Evolutionary conservation across 2,329 filamentous ascomycete genomes (phyloP), one percentile per base, ranked within the genome.

Genomic region (Cercospora janseana): DNA sequence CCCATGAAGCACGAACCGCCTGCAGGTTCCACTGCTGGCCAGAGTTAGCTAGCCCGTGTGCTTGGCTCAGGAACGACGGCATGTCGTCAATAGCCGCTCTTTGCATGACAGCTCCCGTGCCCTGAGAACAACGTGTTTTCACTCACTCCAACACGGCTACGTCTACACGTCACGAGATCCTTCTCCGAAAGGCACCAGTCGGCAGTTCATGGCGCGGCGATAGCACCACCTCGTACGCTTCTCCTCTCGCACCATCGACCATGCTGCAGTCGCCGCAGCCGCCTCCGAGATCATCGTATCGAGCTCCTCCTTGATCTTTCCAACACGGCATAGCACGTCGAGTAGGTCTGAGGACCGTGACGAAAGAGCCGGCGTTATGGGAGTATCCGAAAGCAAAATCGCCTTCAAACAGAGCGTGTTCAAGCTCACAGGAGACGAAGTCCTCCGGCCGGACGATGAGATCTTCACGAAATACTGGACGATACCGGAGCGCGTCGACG

Each of bases 321-420:
- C 21, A 15, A 18, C 41, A 15, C 27, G 18, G 24, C 29, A 12
- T 24, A 20, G 10, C 1, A 20, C 9, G 16, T 27, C 10, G 34
- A 18, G 23, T 12, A 15, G 7, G 21, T 5, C 20, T 7, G 12
- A 26, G 21, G 3, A 20, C n/a, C 24, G 10, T 35, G 6, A 45
- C 24, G 26, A 7, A 35, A 37, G 29, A 41, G 23, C 29, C 3
- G 18, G 50, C 4, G 29, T 15, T 20, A 98, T 98, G 93, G 93
- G 93, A 72, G 92, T 92, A 68, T 96, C 92, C 73, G 92, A 97
- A 75, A 97, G 92, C 65, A 97, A 97, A 80, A 84, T 97, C 68
- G 89, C 92, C 68, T 97, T 98, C 80, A 97, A 96, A 75, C 88
- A 95, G 74, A 92, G 91, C 73, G 95, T 97, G 75, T 96, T 97